Base-by-base conservation (phyloP, 768 basidiomycete genomes). In the Boletus pseudopeckii region DNA sequence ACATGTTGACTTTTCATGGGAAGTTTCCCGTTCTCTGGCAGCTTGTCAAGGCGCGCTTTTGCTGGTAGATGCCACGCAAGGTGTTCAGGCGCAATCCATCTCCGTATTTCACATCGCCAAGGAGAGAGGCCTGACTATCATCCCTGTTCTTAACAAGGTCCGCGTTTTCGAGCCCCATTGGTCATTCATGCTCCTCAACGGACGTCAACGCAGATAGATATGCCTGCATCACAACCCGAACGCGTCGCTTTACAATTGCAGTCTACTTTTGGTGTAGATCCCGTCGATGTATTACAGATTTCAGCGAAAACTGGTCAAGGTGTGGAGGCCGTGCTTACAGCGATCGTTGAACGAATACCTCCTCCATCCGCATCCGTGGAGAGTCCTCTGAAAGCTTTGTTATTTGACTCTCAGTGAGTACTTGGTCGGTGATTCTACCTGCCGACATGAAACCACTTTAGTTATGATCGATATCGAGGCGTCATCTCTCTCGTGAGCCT, bases 1-100 rank as follows among this genome's bases (percentile, higher is more conserved):
- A 2, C 97, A 99, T 72, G 97, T 98, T 36, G 97, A 99, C 74
- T 99, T 99, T 72, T 82, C 92, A 53, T 97, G 93, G 85, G 96
- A 98, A 71, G 92, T 99, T 33, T 88, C 92, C 15, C 82, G 97
- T 45, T 93, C 91, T 26, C 73, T 98, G 38, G 86, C 92, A 4
- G 93, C 96, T 32, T 97, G 90, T 60, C 91, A 99, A 74, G 97
- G 97, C 9, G 96, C 92, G 10, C 68, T 86, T 39, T 68, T 86
- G 36, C 73, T 98, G 62, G 94, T 98, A 3, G 97, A 99, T 65
- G 92, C 92, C n/a, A 92, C 91, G 48, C 95, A 96, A 75, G 97
- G 97, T 17, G 86, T 99, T 8, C 97, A 99, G 71, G 97, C 97
- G 0, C 97, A 99, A 71, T 93, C 95, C 14, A 84, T 99, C 49